Percentiles rank a stretch among this genome's conserved stretches.
Evolutionary conservation across 169 alveolate genomes (phyloP).

Genomic region (Pseudocohnilembus persalinus): DNA sequence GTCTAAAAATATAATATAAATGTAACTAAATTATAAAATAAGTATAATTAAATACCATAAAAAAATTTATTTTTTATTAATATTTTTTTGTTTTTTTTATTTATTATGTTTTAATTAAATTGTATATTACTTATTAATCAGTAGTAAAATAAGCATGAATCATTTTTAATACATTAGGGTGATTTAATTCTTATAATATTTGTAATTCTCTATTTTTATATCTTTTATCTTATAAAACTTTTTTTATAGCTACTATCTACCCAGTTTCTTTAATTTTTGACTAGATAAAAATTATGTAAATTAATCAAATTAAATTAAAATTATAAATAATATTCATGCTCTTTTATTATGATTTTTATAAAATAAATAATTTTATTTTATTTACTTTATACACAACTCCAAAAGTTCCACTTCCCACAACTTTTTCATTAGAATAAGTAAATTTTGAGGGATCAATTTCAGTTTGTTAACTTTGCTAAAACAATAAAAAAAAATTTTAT

Average conservation of each 20-base stretch:
- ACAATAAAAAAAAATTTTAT: too few relatives aligned
- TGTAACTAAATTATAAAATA: too few relatives aligned
- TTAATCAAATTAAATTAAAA: not conserved
- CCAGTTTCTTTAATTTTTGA: conserved; percentile 93
- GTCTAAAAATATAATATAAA: too few relatives aligned
- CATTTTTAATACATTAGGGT: conserved; percentile 92
- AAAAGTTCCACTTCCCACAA: conserved; percentile 97
- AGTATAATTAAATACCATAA: too few relatives aligned
- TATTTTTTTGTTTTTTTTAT: too few relatives aligned
- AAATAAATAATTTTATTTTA: not conserved
- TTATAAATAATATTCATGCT: not conserved
- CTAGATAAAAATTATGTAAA: not conserved
- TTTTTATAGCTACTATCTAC: conserved; percentile 96
- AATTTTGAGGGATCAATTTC: not conserved
- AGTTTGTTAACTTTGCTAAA: too few relatives aligned
- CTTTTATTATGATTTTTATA: not conserved
- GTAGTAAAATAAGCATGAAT: conserved; percentile 90
- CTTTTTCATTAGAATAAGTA: conserved; percentile 65
- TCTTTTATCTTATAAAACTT: conserved; percentile 94
- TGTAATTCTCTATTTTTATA: conserved; percentile 96
- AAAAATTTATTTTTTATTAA: too few relatives aligned
- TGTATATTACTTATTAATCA: conserved; percentile 59
- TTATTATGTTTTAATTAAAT: too few relatives aligned
- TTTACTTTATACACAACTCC: conserved; percentile 96
- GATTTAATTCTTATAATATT: conserved; percentile 92